These are phyloP conservation scores for Hordeum marinum DNA, from an alignment of 176 grass and related monocot species.

Conservation along the genomic window DNA sequence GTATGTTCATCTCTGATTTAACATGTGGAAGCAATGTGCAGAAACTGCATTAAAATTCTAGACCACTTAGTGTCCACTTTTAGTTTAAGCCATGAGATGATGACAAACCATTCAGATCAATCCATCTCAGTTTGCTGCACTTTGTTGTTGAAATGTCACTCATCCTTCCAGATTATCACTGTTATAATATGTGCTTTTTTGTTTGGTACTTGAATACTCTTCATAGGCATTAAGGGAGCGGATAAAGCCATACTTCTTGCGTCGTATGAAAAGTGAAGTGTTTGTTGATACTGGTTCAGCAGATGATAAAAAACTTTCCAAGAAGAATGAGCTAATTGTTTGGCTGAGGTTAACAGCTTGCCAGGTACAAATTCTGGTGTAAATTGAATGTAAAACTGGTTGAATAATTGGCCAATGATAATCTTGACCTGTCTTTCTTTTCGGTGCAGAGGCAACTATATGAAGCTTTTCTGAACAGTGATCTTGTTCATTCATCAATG, in stretches of 20 bases:
- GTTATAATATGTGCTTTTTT: conserved; percentile 18
- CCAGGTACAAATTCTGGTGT: conserved; percentile 50
- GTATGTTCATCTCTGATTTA: background rate
- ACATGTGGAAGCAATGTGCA: background rate
- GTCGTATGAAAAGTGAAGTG: conserved; percentile 81
- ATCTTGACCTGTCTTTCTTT: conserved; percentile 26
- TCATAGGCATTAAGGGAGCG: conserved; percentile 71
- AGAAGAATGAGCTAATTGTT: conserved; percentile 84
- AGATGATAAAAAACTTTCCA: conserved; percentile 44
- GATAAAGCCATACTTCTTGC: conserved; percentile 88
- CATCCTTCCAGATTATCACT: background rate
- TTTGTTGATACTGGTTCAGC: conserved; percentile 38
- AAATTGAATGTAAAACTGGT: background rate
- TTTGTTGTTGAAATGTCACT: background rate
- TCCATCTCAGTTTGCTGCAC: conserved; percentile 17
- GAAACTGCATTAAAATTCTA: background rate
- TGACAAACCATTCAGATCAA: background rate
- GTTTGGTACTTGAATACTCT: conserved; percentile 15
- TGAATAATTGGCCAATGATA: conserved; percentile 18
- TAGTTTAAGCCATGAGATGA: background rate
- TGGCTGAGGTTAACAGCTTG: conserved; percentile 87
- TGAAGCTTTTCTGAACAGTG: conserved; percentile 95
- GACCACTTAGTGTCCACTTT: background rate
- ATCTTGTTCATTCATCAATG: conserved; percentile 59
- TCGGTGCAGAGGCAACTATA: conserved; percentile 79